Percentiles rank a stretch among this genome's conserved stretches.
These are phyloP conservation scores for Penicillium digitatum DNA, from an alignment of 2,329 filamentous ascomycete species.

Conservation along the genomic window DNA sequence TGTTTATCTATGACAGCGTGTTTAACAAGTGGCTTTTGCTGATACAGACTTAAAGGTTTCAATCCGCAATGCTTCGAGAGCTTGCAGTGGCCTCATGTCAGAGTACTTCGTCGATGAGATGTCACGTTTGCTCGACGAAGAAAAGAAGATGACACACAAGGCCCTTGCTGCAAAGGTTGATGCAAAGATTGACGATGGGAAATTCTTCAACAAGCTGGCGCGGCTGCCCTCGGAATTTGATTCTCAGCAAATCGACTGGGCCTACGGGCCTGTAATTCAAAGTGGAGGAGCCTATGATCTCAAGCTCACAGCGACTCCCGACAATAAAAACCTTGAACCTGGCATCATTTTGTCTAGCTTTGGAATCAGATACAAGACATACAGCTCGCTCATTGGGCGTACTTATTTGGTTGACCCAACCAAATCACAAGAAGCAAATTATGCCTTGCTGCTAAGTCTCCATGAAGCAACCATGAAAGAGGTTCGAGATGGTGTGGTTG, in stretches of 20 bases:
- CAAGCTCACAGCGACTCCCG: conserved; percentile 71
- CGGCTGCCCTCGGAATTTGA: conserved; percentile 88
- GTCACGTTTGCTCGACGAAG: conserved; percentile 90
- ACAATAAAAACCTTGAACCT: conserved; percentile 78
- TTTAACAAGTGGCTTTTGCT: conserved; percentile 6
- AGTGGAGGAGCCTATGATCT: conserved; percentile 95
- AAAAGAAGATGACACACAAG: conserved; percentile 94
- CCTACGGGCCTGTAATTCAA: conserved; percentile 83
- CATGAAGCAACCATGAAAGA: conserved; percentile 90
- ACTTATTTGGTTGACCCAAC: conserved; percentile 97
- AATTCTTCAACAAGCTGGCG: conserved; percentile 81
- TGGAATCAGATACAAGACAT: conserved; percentile 91
- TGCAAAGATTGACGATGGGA: conserved; percentile 84
- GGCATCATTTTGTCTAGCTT: conserved; percentile 92
- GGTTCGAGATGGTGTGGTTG: conserved; percentile 76
- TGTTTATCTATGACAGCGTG: conserved; percentile 1
- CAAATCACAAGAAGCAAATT: conserved; percentile 90
- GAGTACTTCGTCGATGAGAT: conserved; percentile 98
- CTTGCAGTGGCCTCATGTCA: conserved; percentile 89
- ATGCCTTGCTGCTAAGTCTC: conserved; percentile 78
- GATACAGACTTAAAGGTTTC: conserved; percentile 54
- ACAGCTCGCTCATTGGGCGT: conserved; percentile 84
- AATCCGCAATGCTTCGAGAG: conserved; percentile 90
- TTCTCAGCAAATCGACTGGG: conserved; percentile 86
- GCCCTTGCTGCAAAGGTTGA: conserved; percentile 81